Evolutionary conservation across 139 green algal genomes (phyloP).

Genomic region (Tetraselmis chui): DNA sequence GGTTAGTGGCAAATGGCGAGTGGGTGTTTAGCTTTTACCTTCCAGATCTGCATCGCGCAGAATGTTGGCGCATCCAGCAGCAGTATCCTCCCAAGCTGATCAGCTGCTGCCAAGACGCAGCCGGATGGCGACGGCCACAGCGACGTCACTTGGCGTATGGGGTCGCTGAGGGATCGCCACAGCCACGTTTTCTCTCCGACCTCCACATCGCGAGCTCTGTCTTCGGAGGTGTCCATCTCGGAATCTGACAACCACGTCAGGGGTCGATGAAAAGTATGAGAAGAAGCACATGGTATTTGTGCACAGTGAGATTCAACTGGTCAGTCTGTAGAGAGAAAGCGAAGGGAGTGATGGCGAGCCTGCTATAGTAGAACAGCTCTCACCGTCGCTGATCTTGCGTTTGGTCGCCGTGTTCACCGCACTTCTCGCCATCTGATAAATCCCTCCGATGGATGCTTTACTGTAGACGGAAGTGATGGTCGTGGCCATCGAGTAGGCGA

Average conservation of each 20-base stretch:
- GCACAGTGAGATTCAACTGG: too few relatives aligned
- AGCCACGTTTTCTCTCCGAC: not conserved
- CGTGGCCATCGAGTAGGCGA: not conserved
- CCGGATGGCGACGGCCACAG: not conserved
- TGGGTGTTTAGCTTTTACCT: conserved; percentile 20
- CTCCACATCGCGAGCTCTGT: not conserved
- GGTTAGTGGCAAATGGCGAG: not conserved
- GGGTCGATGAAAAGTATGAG: too few relatives aligned
- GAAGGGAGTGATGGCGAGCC: too few relatives aligned
- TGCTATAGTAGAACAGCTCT: too few relatives aligned
- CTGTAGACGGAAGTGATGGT: not conserved
- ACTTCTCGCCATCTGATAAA: not conserved
- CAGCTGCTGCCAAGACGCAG: conserved; percentile 29
- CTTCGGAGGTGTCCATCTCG: too few relatives aligned
- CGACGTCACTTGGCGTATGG: not conserved
- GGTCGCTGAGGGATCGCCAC: not conserved
- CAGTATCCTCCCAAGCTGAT: conserved; percentile 54
- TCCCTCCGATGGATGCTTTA: not conserved
- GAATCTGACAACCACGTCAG: too few relatives aligned
- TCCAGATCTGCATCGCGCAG: conserved; percentile 47
- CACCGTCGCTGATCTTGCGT: not conserved
- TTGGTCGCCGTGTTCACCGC: not conserved
- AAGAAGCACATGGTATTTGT: too few relatives aligned
- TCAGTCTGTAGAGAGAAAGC: too few relatives aligned
- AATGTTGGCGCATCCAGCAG: conserved; percentile 38